Conservation (phyloP, 106 monocot species). For the Xerophyta viscosa region DNA sequence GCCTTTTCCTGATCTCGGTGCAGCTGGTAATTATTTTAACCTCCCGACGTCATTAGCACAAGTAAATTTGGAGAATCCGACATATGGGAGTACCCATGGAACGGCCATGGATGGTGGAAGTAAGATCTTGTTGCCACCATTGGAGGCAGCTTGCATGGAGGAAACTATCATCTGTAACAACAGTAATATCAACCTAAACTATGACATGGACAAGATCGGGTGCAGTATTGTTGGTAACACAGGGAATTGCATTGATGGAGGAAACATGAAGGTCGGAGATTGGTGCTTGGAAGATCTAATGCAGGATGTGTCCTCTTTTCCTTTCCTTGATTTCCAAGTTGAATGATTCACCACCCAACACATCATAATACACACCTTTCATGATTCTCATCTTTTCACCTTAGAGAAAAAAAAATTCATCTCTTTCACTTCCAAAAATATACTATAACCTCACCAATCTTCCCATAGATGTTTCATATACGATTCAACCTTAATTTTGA, state of each 20-base stretch:
- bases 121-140: slow-evolving; percentile 38
- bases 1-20: neutral
- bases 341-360: slow-evolving; percentile 87
- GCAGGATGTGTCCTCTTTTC: slow-evolving; percentile 54
- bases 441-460: no score
- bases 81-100: slow-evolving; percentile 24
- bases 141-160: slow-evolving; percentile 34
- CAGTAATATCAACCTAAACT: neutral
- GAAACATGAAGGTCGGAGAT: slow-evolving; percentile 33
- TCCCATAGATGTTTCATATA: neutral
- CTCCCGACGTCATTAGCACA: neutral
- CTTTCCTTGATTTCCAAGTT: no score
- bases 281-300: slow-evolving; percentile 77
- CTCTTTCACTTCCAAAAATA: no score
- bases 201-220: slow-evolving; percentile 5
- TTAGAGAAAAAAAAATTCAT: no score
- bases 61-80: slow-evolving; percentile 3
- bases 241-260: slow-evolving; percentile 25
- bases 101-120: slow-evolving; percentile 12
- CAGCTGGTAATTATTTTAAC: slow-evolving; percentile 4
- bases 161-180: slow-evolving; percentile 19
- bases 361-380: slow-evolving; percentile 33
- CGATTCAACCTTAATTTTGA: neutral
- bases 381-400: neutral
- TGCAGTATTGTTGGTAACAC: slow-evolving; percentile 1